These are phyloP conservation scores for Cercophora sp. DNA, from an alignment of 495 filamentous ascomycete species.

Conservation along the genomic window DNA sequence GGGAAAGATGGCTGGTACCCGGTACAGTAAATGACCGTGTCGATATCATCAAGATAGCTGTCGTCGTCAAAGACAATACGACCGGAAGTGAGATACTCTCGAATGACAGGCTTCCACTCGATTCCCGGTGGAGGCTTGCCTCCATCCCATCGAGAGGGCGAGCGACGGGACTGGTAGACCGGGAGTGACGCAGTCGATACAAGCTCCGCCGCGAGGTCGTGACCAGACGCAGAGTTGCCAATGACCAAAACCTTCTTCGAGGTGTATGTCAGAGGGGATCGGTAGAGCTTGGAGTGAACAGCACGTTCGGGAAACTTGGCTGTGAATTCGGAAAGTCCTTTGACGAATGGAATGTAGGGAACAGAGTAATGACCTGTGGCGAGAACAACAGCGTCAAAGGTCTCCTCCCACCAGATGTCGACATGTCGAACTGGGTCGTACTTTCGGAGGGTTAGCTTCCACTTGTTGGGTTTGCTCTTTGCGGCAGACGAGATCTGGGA, in stretches of 20 bases:
- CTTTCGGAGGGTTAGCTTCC: constrained; percentile 43
- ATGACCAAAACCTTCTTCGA: constrained; percentile 39
- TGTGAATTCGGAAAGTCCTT: constrained; percentile 39
- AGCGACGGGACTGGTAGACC: constrained; percentile 44
- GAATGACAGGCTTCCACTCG: constrained; percentile 43
- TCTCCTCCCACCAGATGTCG: constrained; percentile 48
- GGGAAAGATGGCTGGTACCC: constrained; percentile 47
- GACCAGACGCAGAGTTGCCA: constrained; percentile 50
- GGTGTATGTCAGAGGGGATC: constrained; percentile 30
- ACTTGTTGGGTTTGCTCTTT: constrained; percentile 22
- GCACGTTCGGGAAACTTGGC: constrained; percentile 36
- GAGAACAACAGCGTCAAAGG: constrained; percentile 47
- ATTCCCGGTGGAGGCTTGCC: constrained; percentile 35
- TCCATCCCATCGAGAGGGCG: constrained; percentile 44
- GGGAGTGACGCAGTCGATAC: constrained; percentile 29
- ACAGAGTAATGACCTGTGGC: constrained; percentile 52
- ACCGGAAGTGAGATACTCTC: constrained; percentile 30
- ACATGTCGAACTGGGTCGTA: constrained; percentile 35
- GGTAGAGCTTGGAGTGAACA: constrained; percentile 45
- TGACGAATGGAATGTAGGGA: constrained; percentile 43
- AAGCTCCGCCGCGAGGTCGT: constrained; percentile 42
- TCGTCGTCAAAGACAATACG: constrained; percentile 43
- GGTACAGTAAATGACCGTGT: constrained; percentile 47
- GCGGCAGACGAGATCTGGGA: constrained; percentile 20
- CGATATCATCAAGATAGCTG: constrained; percentile 36